phyloP scores from a whole-genome alignment of 2,329 filamentous ascomycete genomes.

The Phialocephala subalpina region DNA sequence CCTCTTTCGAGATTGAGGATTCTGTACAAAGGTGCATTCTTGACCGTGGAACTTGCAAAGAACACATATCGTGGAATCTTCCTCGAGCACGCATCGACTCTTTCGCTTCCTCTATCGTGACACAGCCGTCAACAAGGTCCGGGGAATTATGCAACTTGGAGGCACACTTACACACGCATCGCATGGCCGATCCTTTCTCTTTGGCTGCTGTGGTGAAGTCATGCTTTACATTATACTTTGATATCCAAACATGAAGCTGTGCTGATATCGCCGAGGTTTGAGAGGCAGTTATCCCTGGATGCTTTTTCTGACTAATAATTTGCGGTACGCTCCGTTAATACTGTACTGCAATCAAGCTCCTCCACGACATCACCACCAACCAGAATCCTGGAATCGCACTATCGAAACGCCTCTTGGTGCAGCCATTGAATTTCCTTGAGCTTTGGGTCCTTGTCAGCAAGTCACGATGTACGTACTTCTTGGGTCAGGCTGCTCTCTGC shows the following conservation, averaged over 20 bases:
- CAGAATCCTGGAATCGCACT: not conserved
- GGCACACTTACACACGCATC: slow-evolving; percentile 59
- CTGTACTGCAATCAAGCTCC: too few species aligned
- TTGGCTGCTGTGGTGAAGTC: slow-evolving; percentile 76
- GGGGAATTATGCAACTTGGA: not conserved
- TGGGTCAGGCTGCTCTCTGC: too few species aligned
- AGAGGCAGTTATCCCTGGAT: not conserved
- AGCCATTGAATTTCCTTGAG: not conserved
- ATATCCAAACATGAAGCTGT: not conserved
- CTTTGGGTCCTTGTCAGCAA: too few species aligned
- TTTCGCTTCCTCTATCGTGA: slow-evolving; percentile 39
- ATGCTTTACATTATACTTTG: slow-evolving; percentile 27
- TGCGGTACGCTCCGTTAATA: not conserved
- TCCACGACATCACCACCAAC: not conserved
- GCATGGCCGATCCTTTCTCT: slow-evolving; percentile 76
- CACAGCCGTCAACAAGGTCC: slow-evolving; percentile 13
- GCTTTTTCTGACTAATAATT: not conserved
- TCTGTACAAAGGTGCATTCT: slow-evolving; percentile 79
- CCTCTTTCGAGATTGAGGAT: slow-evolving; percentile 79
- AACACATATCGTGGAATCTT: slow-evolving; percentile 74
- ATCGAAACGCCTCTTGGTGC: not conserved
- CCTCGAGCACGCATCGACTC: slow-evolving; percentile 73
- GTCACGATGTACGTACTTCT: too few species aligned
- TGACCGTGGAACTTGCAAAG: slow-evolving; percentile 79
- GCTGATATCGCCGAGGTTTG: not conserved